phyloP scores from a whole-genome alignment of 805 yeast species.

The Myxozyma lipomycoides region DNA sequence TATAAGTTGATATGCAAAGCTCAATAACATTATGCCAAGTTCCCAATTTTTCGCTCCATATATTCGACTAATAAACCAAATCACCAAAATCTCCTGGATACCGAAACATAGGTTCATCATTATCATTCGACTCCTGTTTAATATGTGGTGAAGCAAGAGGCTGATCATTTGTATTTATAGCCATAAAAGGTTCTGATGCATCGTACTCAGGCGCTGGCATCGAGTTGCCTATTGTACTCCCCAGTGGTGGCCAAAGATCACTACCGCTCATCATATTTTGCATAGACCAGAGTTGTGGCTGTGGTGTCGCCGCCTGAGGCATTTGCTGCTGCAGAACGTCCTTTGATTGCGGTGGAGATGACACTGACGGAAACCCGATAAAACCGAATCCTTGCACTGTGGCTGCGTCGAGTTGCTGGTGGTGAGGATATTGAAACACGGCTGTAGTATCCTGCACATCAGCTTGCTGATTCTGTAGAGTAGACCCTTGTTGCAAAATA shows the following conservation, averaged over 20 bases:
- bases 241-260: conserved; percentile 16
- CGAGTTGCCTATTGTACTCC: conserved; percentile 5
- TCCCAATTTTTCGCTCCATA: too few relatives aligned
- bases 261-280: background rate
- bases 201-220: conserved; percentile 5
- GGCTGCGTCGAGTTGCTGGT: conserved; percentile 2
- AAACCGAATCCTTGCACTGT: background rate
- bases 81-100: conserved; percentile 23
- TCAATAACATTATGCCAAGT: too few relatives aligned
- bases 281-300: conserved; percentile 1
- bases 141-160: background rate
- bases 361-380: background rate
- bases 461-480: background rate
- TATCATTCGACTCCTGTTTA: background rate
- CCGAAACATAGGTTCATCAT: conserved; percentile 5
- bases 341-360: background rate
- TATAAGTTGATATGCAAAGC: too few relatives aligned
- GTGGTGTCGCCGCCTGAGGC: background rate
- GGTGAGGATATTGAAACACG: background rate
- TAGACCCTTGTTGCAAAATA: conserved; percentile 24
- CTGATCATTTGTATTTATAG: background rate
- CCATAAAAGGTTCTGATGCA: background rate
- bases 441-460: background rate
- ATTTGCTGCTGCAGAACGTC: too few relatives aligned
- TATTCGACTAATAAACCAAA: conserved; percentile 19